These are phyloP conservation scores for Magnolia sinica DNA, from an alignment of 164 flowering plant species.

Conservation along the genomic window DNA sequence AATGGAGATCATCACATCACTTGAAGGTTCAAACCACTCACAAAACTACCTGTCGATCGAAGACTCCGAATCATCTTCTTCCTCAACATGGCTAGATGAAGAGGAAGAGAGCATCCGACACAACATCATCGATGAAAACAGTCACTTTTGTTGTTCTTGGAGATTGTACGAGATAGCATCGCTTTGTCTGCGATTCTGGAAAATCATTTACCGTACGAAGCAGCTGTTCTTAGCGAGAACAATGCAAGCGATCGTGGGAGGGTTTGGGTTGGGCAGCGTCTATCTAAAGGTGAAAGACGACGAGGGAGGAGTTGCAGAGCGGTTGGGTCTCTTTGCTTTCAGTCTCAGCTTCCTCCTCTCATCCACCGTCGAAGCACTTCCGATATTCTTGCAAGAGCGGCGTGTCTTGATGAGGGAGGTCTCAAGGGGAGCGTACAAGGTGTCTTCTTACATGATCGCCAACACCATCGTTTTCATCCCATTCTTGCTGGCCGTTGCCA, in stretches of 20 bases:
- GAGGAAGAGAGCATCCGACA: constrained; percentile 15
- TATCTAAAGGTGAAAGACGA: constrained; percentile 55
- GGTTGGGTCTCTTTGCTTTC: constrained; percentile 88
- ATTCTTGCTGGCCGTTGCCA: constrained; percentile 63
- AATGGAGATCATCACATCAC: constrained; percentile 61
- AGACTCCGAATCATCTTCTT: constrained; percentile 17
- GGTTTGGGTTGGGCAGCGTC: constrained; percentile 79
- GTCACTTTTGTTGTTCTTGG: constrained; percentile 6
- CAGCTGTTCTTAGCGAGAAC: constrained; percentile 82
- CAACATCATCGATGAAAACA: not conserved
- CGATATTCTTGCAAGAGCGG: constrained; percentile 86
- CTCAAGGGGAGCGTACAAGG: constrained; percentile 73
- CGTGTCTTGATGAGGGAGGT: constrained; percentile 81
- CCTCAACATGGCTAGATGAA: constrained; percentile 22
- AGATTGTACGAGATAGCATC: constrained; percentile 45
- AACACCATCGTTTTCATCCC: constrained; percentile 81
- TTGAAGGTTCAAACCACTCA: constrained; percentile 36
- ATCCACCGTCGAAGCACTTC: constrained; percentile 90
- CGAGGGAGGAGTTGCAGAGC: constrained; percentile 65
- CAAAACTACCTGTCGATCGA: not conserved
- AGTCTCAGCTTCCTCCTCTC: constrained; percentile 90
- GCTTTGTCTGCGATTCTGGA: constrained; percentile 73
- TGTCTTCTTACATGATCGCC: constrained; percentile 88
- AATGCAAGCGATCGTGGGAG: constrained; percentile 88
- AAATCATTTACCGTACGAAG: constrained; percentile 81